Evolutionary conservation across 1,139 yeast genomes (phyloP).

Genomic region (Candida sojae): DNA sequence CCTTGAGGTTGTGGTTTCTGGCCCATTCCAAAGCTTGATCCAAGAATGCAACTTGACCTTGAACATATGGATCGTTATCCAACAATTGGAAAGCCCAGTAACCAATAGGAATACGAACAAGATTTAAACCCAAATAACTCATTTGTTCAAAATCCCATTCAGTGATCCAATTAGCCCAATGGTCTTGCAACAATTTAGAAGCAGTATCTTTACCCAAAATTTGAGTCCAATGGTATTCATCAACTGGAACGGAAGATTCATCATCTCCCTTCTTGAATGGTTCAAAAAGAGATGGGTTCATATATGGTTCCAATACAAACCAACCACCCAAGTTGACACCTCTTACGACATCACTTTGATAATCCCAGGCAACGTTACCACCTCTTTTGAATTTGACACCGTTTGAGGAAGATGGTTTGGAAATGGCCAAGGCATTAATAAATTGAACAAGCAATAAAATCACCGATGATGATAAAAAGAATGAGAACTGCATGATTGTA

Average conservation of each 20-base stretch:
- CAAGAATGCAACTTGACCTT: slow-evolving; percentile 75
- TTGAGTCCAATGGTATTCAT: slow-evolving; percentile 76
- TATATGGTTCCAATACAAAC: slow-evolving; percentile 83
- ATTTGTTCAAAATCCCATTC: slow-evolving; percentile 72
- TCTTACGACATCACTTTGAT: slow-evolving; percentile 51
- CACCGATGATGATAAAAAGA: slow-evolving; percentile 3
- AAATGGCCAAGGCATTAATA: slow-evolving; percentile 5
- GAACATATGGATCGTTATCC: slow-evolving; percentile 80
- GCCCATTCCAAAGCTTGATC: slow-evolving; percentile 83
- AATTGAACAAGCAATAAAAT: slow-evolving; percentile 3
- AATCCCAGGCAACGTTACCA: slow-evolving; percentile 38
- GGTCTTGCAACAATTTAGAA: slow-evolving; percentile 51
- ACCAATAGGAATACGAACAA: slow-evolving; percentile 90
- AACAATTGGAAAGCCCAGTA: slow-evolving; percentile 86
- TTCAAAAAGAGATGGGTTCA: slow-evolving; percentile 79
- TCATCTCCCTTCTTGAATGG: slow-evolving; percentile 27
- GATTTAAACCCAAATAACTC: slow-evolving; percentile 68
- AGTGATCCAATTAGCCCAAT: slow-evolving; percentile 81
- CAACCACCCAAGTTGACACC: slow-evolving; percentile 95
- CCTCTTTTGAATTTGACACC: slow-evolving; percentile 7
- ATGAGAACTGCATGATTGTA: slow-evolving; percentile 5
- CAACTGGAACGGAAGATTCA: slow-evolving; percentile 63
- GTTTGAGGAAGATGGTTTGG: slow-evolving; percentile 1
- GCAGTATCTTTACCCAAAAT: slow-evolving; percentile 66
- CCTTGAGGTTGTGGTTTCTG: slow-evolving; percentile 59